Evolutionary conservation across 345 rosid species (phyloP), one percentile per base, ranked within the genome.

Genomic region (Hirschfeldia incana): DNA sequence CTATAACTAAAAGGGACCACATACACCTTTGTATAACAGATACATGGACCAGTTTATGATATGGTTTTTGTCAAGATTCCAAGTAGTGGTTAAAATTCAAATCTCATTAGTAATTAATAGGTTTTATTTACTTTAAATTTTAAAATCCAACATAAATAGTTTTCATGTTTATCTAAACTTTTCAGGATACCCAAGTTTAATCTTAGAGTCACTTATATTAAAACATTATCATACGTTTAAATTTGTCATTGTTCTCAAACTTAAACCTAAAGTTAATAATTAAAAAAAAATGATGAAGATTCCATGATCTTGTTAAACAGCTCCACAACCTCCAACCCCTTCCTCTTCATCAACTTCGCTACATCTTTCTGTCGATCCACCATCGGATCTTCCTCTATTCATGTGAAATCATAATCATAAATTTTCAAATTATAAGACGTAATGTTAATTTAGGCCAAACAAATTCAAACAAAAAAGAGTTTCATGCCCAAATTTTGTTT

Each of bases 1-100:
- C 71, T 70, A 15, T 21, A n/a, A 66, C 65, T 70, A 15, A 13
- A n/a, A 66, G 63, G 82, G 74, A 78, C 82, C 82, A 73, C 82
- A 49, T 2, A n/a, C 57, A 49, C 6, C 13, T 44, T 37, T 44
- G 12, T 44, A 44, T 44, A 44, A 44, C 12, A 37, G 27, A 29
- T 36, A 6, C 62, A 29, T 64, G 77, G 81, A 71, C 61, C 76
- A 21, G 59, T 63, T 65, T 72, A 78, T 21, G 49, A 32, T 57
- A 65, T 39, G 60, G 3, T 51, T 51, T 51, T 49, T 12, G 46
- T 58, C 53, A 65, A 72, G 62, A 70, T 70, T 64, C 65, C 64
- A 37, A 51, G 26, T 78, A 36, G 66, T 57, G 57, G 15, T 51
- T 15, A 51, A 21, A 51, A 51, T 51, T 51, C 17, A n/a, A 51